Evolutionary conservation across 2,329 filamentous ascomycete species (phyloP).

Genomic region (Botrytis fabae): DNA sequence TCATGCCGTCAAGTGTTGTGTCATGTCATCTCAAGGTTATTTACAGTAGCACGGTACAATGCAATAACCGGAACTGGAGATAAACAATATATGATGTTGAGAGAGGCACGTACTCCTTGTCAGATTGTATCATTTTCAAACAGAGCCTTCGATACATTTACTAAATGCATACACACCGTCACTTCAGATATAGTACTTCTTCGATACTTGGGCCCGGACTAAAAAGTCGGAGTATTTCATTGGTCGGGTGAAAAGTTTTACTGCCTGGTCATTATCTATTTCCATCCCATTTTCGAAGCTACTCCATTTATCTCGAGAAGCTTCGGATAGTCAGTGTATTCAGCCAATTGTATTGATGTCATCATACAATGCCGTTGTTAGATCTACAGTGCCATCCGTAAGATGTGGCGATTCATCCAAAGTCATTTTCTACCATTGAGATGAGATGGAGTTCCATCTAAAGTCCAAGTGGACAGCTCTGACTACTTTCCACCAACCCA

Average conservation of each 20-base stretch:
- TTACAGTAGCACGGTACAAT: conserved; percentile 18
- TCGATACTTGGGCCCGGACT: not conserved
- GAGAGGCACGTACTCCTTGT: conserved; percentile 10
- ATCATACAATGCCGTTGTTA: conserved; percentile 8
- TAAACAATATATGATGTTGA: conserved; percentile 18
- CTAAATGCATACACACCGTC: conserved; percentile 8
- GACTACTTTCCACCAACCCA: not conserved
- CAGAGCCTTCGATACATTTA: conserved; percentile 3
- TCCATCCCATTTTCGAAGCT: conserved; percentile 5
- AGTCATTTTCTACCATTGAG: conserved; percentile 11
- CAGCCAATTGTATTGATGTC: conserved; percentile 5
- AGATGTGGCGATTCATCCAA: conserved; percentile 17
- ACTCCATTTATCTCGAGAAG: conserved; percentile 4
- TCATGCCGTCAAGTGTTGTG: conserved; percentile 23
- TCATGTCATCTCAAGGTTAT: conserved; percentile 22
- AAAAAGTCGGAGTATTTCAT: conserved; percentile 15
- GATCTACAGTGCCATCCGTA: conserved; percentile 22
- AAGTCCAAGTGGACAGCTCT: conserved; percentile 19
- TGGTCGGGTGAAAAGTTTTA: not conserved
- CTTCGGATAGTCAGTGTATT: not conserved
- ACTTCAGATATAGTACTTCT: conserved; percentile 15
- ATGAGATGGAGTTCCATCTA: conserved; percentile 21
- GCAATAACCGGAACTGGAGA: conserved; percentile 18
- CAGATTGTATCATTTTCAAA: conserved; percentile 1
- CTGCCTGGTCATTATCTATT: not conserved